Percentiles rank a stretch among this genome's conserved stretches.
These are phyloP conservation scores for Apium graveolens DNA, from an alignment of 129 eudicot species.

Conservation along the genomic window DNA sequence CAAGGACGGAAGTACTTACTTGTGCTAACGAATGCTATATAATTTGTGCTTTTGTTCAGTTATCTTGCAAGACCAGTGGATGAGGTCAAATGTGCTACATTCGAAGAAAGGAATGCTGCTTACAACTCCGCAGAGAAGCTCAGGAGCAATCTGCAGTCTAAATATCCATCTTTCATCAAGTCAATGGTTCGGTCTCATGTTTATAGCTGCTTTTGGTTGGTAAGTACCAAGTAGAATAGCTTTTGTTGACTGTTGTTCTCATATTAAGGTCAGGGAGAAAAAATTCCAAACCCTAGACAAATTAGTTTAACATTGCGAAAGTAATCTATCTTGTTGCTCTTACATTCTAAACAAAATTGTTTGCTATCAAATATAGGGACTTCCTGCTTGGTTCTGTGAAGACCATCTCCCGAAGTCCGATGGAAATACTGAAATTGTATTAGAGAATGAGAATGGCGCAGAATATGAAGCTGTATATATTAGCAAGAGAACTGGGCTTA, in stretches of 20 bases:
- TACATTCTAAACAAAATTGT: neutral
- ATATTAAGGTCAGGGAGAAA: neutral
- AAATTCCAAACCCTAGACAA: neutral
- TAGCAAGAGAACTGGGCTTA: slow-evolving; percentile 60
- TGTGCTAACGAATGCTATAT: slow-evolving; percentile 3
- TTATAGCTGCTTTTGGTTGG: slow-evolving; percentile 92
- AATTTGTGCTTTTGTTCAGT: slow-evolving; percentile 24
- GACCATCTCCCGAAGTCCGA: slow-evolving; percentile 60
- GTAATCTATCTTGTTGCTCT: neutral
- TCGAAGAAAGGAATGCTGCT: slow-evolving; percentile 46
- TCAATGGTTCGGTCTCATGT: slow-evolving; percentile 92
- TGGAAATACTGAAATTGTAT: slow-evolving; percentile 34
- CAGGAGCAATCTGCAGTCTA: slow-evolving; percentile 47
- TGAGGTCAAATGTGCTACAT: slow-evolving; percentile 54
- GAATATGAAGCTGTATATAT: slow-evolving; percentile 59
- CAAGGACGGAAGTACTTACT: neutral
- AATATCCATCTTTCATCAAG: slow-evolving; percentile 61
- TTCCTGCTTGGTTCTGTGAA: slow-evolving; percentile 53
- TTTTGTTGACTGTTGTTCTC: neutral
- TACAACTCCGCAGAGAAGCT: slow-evolving; percentile 54
- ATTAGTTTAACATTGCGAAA: slow-evolving; percentile 28
- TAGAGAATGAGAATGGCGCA: slow-evolving; percentile 57
- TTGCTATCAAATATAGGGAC: slow-evolving; percentile 34
- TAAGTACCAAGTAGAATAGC: slow-evolving; percentile 33
- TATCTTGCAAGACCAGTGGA: slow-evolving; percentile 65